Conservation (phyloP, 345 rosid genomes). For the Citrus reticulata region DNA sequence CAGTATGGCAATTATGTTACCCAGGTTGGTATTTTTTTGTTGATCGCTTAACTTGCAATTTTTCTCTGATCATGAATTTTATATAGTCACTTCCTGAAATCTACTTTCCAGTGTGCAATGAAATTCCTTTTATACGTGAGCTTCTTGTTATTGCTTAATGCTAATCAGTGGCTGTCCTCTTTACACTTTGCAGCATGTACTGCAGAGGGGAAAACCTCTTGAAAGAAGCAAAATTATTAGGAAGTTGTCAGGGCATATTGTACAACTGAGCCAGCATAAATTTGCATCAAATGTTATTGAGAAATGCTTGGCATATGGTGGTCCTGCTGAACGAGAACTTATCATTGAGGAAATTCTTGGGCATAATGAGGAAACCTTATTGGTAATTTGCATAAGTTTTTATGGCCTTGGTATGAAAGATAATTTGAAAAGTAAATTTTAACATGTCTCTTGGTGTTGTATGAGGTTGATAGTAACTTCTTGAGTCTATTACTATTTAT, state of each 20-base stretch:
- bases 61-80: background rate
- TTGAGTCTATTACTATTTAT: background rate
- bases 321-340: conserved; percentile 44
- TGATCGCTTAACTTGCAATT: background rate
- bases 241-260: conserved; percentile 52
- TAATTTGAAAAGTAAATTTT: background rate
- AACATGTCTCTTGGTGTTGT: background rate
- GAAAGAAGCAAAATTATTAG: conserved; percentile 53
- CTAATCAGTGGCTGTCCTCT: background rate
- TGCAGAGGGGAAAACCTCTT: conserved; percentile 52
- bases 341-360: conserved; percentile 59
- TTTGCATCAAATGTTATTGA: conserved; percentile 74
- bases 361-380: conserved; percentile 44
- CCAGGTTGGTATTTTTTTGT: conserved; percentile 39
- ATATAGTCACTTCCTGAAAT: background rate
- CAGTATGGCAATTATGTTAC: conserved; percentile 79
- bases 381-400: conserved; percentile 34
- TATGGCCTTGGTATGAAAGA: background rate
- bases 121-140: background rate
- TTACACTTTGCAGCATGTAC: conserved; percentile 53
- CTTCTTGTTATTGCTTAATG: background rate
- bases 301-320: conserved; percentile 62
- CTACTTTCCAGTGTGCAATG: background rate
- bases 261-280: conserved; percentile 64
- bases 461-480: background rate